phyloP scores from a whole-genome alignment of 1,284 basidiomycete genomes.

The Stereum hirsutum region DNA sequence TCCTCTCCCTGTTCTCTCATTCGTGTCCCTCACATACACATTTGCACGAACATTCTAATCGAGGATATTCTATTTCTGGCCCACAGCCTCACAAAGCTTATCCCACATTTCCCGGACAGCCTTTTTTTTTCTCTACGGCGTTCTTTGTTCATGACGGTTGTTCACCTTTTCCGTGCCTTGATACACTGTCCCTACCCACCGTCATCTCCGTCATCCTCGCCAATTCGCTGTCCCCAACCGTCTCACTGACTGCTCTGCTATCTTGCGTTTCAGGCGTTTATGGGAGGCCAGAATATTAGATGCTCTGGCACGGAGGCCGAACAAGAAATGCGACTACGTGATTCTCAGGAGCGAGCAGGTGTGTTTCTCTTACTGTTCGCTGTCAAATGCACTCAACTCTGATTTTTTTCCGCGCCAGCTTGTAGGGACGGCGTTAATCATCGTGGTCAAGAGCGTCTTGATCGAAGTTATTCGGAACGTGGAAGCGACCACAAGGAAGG shows the following conservation, averaged over 20 bases:
- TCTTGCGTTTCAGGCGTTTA: constrained; percentile 55
- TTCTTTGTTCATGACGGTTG: no score
- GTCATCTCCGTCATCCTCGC: no score
- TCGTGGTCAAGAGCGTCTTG: constrained; percentile 75
- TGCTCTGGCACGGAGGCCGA: constrained; percentile 62
- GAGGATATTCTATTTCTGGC: no score
- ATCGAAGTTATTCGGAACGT: constrained; percentile 80
- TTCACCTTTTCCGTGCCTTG: no score
- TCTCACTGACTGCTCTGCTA: no score
- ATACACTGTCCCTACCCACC: no score
- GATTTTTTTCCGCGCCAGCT: constrained; percentile 40
- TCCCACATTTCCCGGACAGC: no score
- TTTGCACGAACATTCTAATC: background rate
- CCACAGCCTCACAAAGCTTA: no score
- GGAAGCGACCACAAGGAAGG: constrained; percentile 89
- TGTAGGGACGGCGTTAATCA: constrained; percentile 88
- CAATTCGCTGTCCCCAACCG: no score
- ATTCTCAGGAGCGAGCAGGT: constrained; percentile 90
- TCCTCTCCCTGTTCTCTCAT: background rate
- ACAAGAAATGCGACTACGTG: constrained; percentile 70
- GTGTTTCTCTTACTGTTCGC: constrained; percentile 9
- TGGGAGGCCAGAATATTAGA: constrained; percentile 87
- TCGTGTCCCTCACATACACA: background rate
- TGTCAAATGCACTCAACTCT: constrained; percentile 5
- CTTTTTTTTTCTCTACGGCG: no score